Conservation (phyloP, 2,329 filamentous ascomycete species). For the Hymenoscyphus scutula region DNA sequence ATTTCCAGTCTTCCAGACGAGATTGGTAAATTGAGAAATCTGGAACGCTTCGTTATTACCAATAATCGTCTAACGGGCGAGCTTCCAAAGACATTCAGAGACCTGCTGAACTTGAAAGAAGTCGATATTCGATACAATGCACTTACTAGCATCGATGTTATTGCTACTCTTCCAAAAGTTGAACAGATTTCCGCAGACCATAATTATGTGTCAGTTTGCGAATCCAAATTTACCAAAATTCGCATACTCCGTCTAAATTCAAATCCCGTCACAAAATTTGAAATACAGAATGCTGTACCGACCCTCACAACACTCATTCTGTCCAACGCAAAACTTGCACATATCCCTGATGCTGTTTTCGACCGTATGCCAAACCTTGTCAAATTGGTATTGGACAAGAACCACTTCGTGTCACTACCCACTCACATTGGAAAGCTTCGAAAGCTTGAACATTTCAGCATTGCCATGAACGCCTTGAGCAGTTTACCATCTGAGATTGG, state of each 20-base stretch:
- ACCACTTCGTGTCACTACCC: constrained; percentile 90
- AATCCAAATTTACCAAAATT: constrained; percentile 81
- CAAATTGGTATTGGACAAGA: constrained; percentile 86
- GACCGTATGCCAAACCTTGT: constrained; percentile 83
- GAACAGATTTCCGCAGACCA: constrained; percentile 90
- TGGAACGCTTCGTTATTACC: constrained; percentile 91
- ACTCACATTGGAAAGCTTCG: constrained; percentile 79
- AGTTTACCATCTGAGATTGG: constrained; percentile 85
- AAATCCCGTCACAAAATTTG: constrained; percentile 92
- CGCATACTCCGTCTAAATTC: constrained; percentile 86
- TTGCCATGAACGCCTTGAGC: constrained; percentile 85
- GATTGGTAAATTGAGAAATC: constrained; percentile 72
- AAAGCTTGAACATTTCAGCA: constrained; percentile 86
- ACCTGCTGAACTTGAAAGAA: constrained; percentile 78
- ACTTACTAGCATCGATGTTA: constrained; percentile 82
- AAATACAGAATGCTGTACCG: constrained; percentile 72
- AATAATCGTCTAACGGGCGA: constrained; percentile 84
- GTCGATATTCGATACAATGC: constrained; percentile 93
- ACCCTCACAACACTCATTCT: constrained; percentile 85
- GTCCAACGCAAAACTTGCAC: constrained; percentile 85
- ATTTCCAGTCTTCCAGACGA: constrained; percentile 74
- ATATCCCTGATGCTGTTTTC: constrained; percentile 82
- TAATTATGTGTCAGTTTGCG: constrained; percentile 87
- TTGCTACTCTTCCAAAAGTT: constrained; percentile 78
- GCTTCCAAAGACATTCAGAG: constrained; percentile 69